Evolutionary conservation across 805 yeast species (phyloP).

Genomic region (Myxozyma neglecta): DNA sequence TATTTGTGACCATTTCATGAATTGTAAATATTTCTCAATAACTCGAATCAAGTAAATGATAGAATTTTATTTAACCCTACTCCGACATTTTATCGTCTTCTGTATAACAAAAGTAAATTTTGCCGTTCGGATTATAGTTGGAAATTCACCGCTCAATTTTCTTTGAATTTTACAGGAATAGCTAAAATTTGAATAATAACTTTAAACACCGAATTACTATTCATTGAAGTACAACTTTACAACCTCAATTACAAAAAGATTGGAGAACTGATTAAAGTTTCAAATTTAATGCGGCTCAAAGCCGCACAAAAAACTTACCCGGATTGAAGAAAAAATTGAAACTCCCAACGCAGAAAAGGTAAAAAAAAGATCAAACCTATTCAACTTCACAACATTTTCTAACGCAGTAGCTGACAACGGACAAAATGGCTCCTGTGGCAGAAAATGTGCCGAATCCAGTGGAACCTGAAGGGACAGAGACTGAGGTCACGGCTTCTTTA

Average conservation of each 20-base stretch:
- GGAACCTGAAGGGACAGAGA: not conserved
- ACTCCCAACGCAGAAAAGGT: constrained; percentile 1
- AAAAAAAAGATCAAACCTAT: not conserved
- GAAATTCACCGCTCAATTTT: too few relatives aligned
- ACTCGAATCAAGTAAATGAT: not conserved
- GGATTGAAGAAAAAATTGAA: not conserved
- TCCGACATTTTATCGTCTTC: too few relatives aligned
- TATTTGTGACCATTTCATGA: not conserved
- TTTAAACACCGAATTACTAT: too few relatives aligned
- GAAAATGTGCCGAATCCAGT: not conserved
- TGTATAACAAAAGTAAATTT: too few relatives aligned
- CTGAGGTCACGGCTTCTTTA: constrained; percentile 38
- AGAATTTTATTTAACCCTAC: too few relatives aligned
- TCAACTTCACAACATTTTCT: not conserved
- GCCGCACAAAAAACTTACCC: constrained; percentile 6
- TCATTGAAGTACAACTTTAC: too few relatives aligned
- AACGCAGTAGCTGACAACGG: not conserved
- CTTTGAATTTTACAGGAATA: too few relatives aligned
- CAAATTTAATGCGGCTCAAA: not conserved
- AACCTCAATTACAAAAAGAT: too few relatives aligned
- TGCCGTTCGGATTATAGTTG: too few relatives aligned
- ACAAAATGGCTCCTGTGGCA: constrained; percentile 9
- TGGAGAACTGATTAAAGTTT: not conserved
- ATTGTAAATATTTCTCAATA: not conserved
- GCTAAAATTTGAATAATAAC: too few relatives aligned